Conservation (phyloP, 2,329 filamentous ascomycete species). For the Ceratocystiopsis sp. region DNA sequence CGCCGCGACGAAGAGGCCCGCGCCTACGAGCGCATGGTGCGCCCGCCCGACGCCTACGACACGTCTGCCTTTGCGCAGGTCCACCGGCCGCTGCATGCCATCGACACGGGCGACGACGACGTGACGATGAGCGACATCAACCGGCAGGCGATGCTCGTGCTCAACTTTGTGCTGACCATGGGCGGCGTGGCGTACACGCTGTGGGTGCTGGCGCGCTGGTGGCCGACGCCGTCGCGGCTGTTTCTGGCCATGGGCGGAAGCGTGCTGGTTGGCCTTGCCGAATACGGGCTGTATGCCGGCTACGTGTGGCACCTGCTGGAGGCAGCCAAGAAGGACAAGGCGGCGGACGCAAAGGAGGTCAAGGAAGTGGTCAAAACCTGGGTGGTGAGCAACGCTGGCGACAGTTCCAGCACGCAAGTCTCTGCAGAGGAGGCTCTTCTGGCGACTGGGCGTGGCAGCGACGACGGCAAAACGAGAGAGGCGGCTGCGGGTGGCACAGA, state of each 20-base stretch:
- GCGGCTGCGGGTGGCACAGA: conserved; percentile 10
- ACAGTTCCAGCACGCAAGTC: too few species aligned
- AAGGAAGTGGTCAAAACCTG: conserved; percentile 57
- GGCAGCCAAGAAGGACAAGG: conserved; percentile 45
- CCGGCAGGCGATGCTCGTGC: conserved; percentile 65
- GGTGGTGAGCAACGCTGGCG: conserved; percentile 27
- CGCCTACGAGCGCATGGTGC: conserved; percentile 66
- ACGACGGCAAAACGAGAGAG: neutral
- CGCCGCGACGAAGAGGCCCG: conserved; percentile 68
- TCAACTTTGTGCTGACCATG: conserved; percentile 81
- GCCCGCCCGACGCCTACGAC: conserved; percentile 31
- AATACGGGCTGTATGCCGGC: conserved; percentile 60
- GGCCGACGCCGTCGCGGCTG: conserved; percentile 52
- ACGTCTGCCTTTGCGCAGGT: conserved; percentile 38
- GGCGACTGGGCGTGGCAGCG: conserved; percentile 15
- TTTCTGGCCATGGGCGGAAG: conserved; percentile 56
- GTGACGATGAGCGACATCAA: conserved; percentile 57
- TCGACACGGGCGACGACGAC: conserved; percentile 40
- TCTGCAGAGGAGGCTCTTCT: too few species aligned
- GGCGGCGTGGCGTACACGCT: conserved; percentile 60
- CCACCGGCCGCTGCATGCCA: conserved; percentile 27
- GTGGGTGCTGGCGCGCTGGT: conserved; percentile 64
- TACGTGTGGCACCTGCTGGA: conserved; percentile 57
- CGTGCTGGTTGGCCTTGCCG: conserved; percentile 52
- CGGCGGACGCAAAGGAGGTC: conserved; percentile 40